Evolutionary conservation across 768 basidiomycete species (phyloP), one percentile per base, ranked within the genome.

Genomic region (Tylopilus rubrobrunneus): DNA sequence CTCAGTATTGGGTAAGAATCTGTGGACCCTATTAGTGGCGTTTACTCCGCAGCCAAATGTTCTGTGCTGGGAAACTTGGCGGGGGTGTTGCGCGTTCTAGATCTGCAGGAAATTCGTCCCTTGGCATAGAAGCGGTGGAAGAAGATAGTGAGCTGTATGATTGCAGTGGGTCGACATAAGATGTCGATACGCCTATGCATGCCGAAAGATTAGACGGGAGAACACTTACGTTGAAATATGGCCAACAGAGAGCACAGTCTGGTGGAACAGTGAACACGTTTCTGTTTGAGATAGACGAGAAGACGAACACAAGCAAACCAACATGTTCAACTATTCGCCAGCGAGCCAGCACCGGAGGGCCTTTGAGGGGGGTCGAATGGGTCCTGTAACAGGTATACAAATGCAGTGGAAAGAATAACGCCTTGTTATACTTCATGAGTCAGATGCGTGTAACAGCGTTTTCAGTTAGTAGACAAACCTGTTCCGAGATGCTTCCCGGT

Each of bases 401-500:
- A 92, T 0, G 88, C 89, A 0, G 90, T 92, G 4, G 89, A 83
- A 5, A 92, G 67, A 33, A 92, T 92, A 14, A 89, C 88, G 11
- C 89, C 89, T 80, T 53, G n/a, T 23, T 12, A 21, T 7, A 17
- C 10, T 15, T 5, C 27, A 27, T 48, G 36, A 27, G 21, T 51
- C 12, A 31, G 27, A 36, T 21, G 34, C 14, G n/a, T 28, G 9
- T 4, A 31, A 9, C 4, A 15, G 29, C 3, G 36, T n/a, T 14
- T n/a, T 2, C 33, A 23, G 39, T 48, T 28, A 7, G n/a, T 4
- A 37, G 48, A 51, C 60, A 2, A 12, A 81, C 84, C 82, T 14
- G 90, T 92, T 34, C 90, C 90, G 60, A 92, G 91, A 65, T 92
- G 90, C 62, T 91, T 92, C 37, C 87, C 89, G n/a, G 89, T 74